These are phyloP conservation scores for Abrus precatorius DNA, from an alignment of 306 rosid species.

Conservation along the genomic window DNA sequence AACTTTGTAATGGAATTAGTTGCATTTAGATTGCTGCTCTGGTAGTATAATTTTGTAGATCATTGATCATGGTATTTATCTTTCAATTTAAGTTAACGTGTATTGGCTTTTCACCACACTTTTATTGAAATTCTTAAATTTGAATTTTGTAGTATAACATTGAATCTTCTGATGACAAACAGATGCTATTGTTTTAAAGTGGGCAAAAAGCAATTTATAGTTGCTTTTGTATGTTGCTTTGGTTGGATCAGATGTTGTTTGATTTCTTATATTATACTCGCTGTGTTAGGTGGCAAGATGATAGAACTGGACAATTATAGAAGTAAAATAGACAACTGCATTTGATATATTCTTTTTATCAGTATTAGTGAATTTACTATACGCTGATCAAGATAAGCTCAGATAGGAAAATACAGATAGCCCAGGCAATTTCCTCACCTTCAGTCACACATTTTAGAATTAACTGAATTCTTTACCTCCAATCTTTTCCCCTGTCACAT, in stretches of 20 bases:
- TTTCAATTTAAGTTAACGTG: slow-evolving; percentile 7
- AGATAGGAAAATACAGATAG: slow-evolving; percentile 20
- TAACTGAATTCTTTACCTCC: slow-evolving; percentile 4
- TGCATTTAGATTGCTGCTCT: slow-evolving; percentile 8
- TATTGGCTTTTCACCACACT: slow-evolving; percentile 8
- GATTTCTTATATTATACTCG: slow-evolving; percentile 27
- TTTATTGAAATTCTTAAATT: slow-evolving; percentile 16
- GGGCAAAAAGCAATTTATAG: slow-evolving; percentile 16
- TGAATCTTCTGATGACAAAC: slow-evolving; percentile 10
- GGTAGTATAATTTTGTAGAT: slow-evolving; percentile 6
- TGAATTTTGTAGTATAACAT: slow-evolving; percentile 2
- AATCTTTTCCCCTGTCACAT: not conserved
- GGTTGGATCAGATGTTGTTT: slow-evolving; percentile 11
- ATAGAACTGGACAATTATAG: slow-evolving; percentile 9
- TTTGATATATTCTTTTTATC: not conserved
- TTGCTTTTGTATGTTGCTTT: slow-evolving; percentile 18
- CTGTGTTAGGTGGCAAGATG: slow-evolving; percentile 7
- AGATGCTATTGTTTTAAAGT: slow-evolving; percentile 20
- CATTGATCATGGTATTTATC: not conserved
- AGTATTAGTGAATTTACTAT: not conserved
- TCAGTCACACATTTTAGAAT: not conserved
- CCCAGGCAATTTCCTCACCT: slow-evolving; percentile 10
- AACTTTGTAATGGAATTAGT: slow-evolving; percentile 20
- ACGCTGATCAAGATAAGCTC: not conserved
- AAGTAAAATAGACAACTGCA: slow-evolving; percentile 15